Evolutionary conservation across 2,329 filamentous ascomycete species (phyloP), one percentile per base, ranked within the genome.

Genomic region (Penicillium sp.): DNA sequence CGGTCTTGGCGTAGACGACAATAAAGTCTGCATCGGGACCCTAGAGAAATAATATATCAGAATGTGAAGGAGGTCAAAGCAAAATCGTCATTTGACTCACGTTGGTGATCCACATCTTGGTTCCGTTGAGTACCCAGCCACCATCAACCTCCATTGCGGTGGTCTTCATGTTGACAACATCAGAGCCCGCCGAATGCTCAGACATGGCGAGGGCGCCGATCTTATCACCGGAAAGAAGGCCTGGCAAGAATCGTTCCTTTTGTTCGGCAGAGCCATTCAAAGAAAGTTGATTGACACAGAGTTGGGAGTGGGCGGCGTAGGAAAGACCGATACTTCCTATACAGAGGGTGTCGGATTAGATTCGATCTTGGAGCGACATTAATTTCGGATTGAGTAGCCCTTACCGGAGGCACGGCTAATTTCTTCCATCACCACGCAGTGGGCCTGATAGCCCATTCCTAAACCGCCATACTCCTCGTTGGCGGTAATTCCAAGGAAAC

Each of bases 71-170:
- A 1, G 15, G 15, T 30, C 9, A 19, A 19, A n/a, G 33, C 17
- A 53, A 61, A 9, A 8, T 10, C 6, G 22, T 13, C 2, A 30
- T 78, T 47, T 68, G 19, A 30, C 79, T 50, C 68, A 85, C 92
- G 79, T 99, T 99, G 65, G 94, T 99, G 76, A 99, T 99, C 94
- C 94, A 99, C 94, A 98, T 97, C 84, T 99, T 97, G 63, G 89
- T 91, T 35, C 93, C 94, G 73, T 93, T 92, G 59, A 99, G 82
- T 22, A 93, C 65, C 77, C 91, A 97, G 30, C 94, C 94, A 38
- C 93, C 93, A 71, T 95, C 91, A 12, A 92, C 91, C 66, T 86
- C 84, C 75, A 87, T 90, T 0, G 93, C 94, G 3, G 87, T 89
- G 49, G 89, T 96, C 76, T 93, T 92, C 94, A 98, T 98, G 78